phyloP scores from a whole-genome alignment of 305 asterid genomes.

The Fraxinus paxiana region DNA sequence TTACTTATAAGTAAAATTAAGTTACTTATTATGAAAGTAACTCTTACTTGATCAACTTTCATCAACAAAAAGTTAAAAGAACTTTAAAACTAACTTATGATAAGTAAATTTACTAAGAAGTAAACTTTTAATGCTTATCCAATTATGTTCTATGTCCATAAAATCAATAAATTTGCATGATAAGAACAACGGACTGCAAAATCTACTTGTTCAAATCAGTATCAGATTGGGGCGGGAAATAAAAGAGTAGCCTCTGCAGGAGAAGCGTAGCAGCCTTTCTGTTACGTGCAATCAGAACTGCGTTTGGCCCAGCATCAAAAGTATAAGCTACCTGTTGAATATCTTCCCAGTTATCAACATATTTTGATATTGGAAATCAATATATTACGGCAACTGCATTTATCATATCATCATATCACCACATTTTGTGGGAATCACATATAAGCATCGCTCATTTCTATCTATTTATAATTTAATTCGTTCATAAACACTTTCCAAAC shows the following conservation, averaged over 20 bases:
- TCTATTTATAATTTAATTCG: no score
- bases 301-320: constrained; percentile 89
- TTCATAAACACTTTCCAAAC: no score
- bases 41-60: no score
- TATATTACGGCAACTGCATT: neutral
- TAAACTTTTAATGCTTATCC: no score
- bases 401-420: neutral
- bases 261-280: constrained; percentile 65
- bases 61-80: no score
- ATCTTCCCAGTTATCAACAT: constrained; percentile 9
- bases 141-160: no score
- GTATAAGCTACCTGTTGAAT: constrained; percentile 72
- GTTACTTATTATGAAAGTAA: no score
- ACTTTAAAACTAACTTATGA: no score
- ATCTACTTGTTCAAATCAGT: constrained; percentile 67
- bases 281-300: constrained; percentile 73
- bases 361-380: constrained; percentile 1
- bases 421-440: neutral
- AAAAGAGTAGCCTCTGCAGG: constrained; percentile 66
- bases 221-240: constrained; percentile 75
- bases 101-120: no score
- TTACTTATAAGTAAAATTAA: no score
- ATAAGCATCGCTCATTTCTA: no score
- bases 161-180: neutral
- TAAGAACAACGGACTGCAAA: neutral